phyloP scores from a whole-genome alignment of 805 yeast genomes.

The Ogataea nakhonphanomensis region DNA sequence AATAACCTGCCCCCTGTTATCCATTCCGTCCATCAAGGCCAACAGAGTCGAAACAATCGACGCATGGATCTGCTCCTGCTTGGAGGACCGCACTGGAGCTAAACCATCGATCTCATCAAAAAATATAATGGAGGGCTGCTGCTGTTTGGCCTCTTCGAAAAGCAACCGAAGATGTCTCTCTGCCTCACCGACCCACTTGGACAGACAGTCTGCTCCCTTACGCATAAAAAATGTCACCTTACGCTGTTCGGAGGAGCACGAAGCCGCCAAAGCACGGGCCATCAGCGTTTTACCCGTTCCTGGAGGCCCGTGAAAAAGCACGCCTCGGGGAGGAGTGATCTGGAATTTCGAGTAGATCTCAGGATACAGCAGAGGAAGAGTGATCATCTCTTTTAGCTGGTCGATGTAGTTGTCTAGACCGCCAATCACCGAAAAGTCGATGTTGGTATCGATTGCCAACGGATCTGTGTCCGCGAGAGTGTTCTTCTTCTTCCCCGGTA shows the following conservation, averaged over 20 bases:
- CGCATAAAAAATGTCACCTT: conserved; percentile 97
- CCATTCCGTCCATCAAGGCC: conserved; percentile 99
- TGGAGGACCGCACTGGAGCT: conserved; percentile 96
- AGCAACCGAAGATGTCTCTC: conserved; percentile 87
- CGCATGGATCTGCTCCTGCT: conserved; percentile 98
- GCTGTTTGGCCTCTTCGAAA: conserved; percentile 93
- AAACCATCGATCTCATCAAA: conserved; percentile 98
- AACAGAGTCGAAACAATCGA: conserved; percentile 92
- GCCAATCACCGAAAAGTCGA: conserved; percentile 74
- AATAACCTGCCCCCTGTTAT: conserved; percentile 95
- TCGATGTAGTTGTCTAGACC: conserved; percentile 88
- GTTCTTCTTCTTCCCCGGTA: conserved; percentile 44
- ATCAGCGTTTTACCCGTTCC: conserved; percentile 98
- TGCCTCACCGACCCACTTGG: conserved; percentile 99
- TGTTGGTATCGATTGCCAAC: conserved; percentile 66
- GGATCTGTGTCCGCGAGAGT: conserved; percentile 89
- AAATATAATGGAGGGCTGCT: conserved; percentile 93
- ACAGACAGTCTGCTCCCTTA: conserved; percentile 94
- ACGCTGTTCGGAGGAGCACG: conserved; percentile 78
- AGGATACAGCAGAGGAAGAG: conserved; percentile 87
- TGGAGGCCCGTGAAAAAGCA: conserved; percentile 96
- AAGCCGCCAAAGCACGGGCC: conserved; percentile 97
- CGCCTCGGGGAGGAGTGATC: conserved; percentile 96
- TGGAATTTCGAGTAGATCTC: conserved; percentile 86
- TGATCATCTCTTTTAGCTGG: conserved; percentile 95